A percentile compares a stretch with the other conserved stretches of the same genome.
Conservation (phyloP, 495 filamentous ascomycete species). For the Patellaria atrata region DNA sequence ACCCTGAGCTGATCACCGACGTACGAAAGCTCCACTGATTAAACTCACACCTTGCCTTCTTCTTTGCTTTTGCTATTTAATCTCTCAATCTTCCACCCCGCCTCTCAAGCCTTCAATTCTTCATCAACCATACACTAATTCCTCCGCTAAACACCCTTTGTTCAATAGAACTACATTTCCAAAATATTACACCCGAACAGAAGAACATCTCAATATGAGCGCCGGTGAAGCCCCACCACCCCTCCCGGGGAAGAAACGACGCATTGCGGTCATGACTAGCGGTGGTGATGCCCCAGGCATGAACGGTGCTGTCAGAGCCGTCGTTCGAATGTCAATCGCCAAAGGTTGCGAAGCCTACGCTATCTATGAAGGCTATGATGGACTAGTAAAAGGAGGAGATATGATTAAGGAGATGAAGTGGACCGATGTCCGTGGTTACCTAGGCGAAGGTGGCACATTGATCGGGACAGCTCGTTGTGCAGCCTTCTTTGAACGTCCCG, state of each 20-base stretch:
- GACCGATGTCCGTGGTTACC: slow-evolving; percentile 90
- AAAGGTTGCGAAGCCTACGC: slow-evolving; percentile 76
- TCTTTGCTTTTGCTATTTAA: too few relatives aligned
- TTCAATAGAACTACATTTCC: too few relatives aligned
- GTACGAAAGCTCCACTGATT: too few relatives aligned
- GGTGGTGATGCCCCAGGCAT: slow-evolving; percentile 97
- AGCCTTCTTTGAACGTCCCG: slow-evolving; percentile 74
- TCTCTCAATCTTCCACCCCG: too few relatives aligned
- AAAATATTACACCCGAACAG: too few relatives aligned
- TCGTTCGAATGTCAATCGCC: slow-evolving; percentile 83
- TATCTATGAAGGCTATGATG: slow-evolving; percentile 93
- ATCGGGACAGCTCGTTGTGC: slow-evolving; percentile 91
- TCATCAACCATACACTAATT: too few relatives aligned
- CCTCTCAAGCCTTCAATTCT: too few relatives aligned
- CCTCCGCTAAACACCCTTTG: too few relatives aligned
- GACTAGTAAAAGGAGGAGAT: slow-evolving; percentile 75
- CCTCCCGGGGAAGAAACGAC: slow-evolving; percentile 40
- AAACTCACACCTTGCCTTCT: too few relatives aligned
- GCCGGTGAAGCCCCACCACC: slow-evolving; percentile 3
- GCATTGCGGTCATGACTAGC: slow-evolving; percentile 90
- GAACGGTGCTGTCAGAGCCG: slow-evolving; percentile 88
- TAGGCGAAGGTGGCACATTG: slow-evolving; percentile 88
- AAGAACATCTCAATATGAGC: background rate
- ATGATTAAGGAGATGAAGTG: slow-evolving; percentile 79
- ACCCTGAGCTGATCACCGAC: too few relatives aligned